phyloP scores from a whole-genome alignment of 2,329 filamentous ascomycete species.

The Aureobasidium vineae region DNA sequence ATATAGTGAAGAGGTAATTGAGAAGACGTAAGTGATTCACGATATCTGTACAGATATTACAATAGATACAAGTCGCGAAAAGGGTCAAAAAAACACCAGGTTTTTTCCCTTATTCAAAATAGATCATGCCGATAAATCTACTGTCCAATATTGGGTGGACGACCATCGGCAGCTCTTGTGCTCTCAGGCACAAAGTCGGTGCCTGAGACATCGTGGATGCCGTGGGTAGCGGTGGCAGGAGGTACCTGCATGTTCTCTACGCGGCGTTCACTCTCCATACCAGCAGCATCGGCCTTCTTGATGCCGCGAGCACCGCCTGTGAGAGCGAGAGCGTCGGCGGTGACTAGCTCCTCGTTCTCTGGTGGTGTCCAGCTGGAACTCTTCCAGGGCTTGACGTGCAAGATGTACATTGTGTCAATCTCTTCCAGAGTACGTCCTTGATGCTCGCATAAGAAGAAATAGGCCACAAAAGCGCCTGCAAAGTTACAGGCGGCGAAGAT shows the following conservation, averaged over 20 bases:
- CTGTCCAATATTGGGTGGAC: constrained; percentile 10
- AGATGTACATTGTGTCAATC: constrained; percentile 44
- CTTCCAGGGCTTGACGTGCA: constrained; percentile 39
- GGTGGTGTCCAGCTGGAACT: constrained; percentile 38
- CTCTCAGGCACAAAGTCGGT: constrained; percentile 33
- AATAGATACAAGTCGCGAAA: neutral
- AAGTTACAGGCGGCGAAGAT: constrained; percentile 42
- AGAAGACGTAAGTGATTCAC: neutral
- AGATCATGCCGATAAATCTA: neutral
- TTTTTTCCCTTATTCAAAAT: neutral
- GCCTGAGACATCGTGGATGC: constrained; percentile 35
- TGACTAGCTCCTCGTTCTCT: constrained; percentile 33
- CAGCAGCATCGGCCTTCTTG: constrained; percentile 35
- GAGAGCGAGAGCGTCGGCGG: constrained; percentile 36
- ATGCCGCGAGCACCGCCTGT: constrained; percentile 37
- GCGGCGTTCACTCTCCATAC: constrained; percentile 27
- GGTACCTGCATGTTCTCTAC: constrained; percentile 30
- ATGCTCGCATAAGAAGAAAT: constrained; percentile 43
- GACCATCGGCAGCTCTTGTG: constrained; percentile 13
- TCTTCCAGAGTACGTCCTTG: constrained; percentile 42
- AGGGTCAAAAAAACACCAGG: neutral
- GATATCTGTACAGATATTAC: constrained; percentile 9
- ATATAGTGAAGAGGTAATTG: too few species aligned
- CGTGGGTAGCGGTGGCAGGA: constrained; percentile 31
- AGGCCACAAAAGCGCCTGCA: constrained; percentile 38